Conservation (phyloP, 169 alveolate genomes). For the Neospora caninum region DNA sequence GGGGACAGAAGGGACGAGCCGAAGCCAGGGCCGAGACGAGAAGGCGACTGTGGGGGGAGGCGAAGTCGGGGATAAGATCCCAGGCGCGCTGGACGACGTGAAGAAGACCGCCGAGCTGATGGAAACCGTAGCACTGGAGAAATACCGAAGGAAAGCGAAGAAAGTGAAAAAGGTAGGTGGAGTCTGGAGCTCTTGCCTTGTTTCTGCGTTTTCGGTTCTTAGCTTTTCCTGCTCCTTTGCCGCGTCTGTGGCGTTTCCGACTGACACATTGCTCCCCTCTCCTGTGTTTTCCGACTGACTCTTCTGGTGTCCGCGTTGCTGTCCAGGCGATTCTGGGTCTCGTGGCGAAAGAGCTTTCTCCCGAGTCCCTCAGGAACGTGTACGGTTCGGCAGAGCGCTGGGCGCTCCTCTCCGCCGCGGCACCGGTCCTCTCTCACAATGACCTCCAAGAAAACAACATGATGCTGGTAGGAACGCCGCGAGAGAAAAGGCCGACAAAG, state of each 20-base stretch:
- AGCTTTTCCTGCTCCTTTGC: too few relatives aligned
- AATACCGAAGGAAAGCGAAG: not conserved
- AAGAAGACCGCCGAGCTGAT: not conserved
- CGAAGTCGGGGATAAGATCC: not conserved
- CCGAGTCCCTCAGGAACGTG: not conserved
- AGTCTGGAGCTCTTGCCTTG: too few relatives aligned
- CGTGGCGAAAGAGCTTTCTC: not conserved
- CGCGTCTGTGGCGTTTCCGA: too few relatives aligned
- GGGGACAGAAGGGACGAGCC: not conserved
- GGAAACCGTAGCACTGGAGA: not conserved
- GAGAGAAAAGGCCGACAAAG: not conserved
- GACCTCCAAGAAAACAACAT: constrained; percentile 73
- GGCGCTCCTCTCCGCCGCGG: constrained; percentile 29
- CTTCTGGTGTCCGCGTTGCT: not conserved
- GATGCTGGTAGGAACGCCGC: constrained; percentile 23
- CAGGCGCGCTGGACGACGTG: not conserved
- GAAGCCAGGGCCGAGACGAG: not conserved
- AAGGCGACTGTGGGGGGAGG: not conserved
- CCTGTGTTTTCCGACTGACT: too few relatives aligned
- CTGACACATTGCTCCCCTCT: too few relatives aligned
- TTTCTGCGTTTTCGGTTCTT: too few relatives aligned
- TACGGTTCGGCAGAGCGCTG: constrained; percentile 11
- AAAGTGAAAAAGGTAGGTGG: not conserved
- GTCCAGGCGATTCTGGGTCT: constrained; percentile 3
- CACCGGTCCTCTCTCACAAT: constrained; percentile 45